Base-by-base conservation (phyloP, 768 basidiomycete species). In the Hypsizygus marmoreus region DNA sequence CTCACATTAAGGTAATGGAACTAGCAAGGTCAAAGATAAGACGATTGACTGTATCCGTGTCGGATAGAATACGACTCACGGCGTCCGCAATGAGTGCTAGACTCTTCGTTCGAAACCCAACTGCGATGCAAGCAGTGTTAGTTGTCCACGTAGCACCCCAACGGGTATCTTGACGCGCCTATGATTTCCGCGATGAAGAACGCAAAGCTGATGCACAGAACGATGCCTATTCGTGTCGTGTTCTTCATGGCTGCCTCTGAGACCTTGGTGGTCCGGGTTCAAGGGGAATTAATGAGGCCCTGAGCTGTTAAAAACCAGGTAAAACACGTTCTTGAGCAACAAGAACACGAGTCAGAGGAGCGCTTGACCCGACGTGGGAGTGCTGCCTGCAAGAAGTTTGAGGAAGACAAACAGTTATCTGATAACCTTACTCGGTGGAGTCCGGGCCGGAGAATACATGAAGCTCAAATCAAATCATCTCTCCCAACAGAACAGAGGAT, bases 81-180 rank as follows among this genome's bases (percentile, higher is more conserved):
- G 78, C 78, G 61, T 81, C 78, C 47, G 77, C 79, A 59, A 80
- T 76, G 40, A 81, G 63, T 25, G 78, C 79, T 12, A 80, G 59
- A 64, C 77, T 77, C 55, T 71, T 76, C 0, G 79, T 81, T 34
- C 70, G 72, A 56, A 81, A 77, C 9, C 78, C 79, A 60, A 80
- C 79, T 59, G 19, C n/a, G 35, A 29, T n/a, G 5, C 22, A 6
- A 2, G 25, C 13, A 40, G 29, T 17, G 9, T 42, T 1, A 39
- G 19, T 25, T 24, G 13, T 43, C 35, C 29, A 28, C 17, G 43
- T 20, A 7, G 4, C 29, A 11, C 13, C 16, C 9, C 11, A 20
- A 36, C 28, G 36, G n/a, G 20, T 20, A 42, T 24, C 17, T 26
- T 39, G 33, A 57, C 70, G 28, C 54, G 69, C 77, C 64, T 42